Evolutionary conservation across 2,329 filamentous ascomycete species (phyloP).

Genomic region (Phialophora verrucosa): DNA sequence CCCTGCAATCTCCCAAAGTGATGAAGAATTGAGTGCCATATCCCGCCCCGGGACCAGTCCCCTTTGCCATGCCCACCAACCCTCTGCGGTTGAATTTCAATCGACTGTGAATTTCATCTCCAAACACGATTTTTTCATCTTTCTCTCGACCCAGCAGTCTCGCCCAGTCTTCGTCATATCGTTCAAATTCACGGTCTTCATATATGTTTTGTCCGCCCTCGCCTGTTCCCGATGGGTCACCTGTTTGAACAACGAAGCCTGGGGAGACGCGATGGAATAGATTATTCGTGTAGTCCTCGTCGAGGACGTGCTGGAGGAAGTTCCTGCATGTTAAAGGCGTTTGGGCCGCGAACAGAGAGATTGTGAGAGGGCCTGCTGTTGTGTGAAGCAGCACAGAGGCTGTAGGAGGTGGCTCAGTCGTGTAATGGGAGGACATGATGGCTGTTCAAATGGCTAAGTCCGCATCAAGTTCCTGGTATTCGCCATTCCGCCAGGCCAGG

Average conservation of each 20-base stretch:
- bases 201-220: constrained; percentile 87
- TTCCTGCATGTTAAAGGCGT: constrained; percentile 89
- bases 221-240: constrained; percentile 84
- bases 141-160: constrained; percentile 57
- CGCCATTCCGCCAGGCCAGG: not conserved
- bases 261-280: constrained; percentile 93
- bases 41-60: constrained; percentile 59
- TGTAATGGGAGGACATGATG: constrained; percentile 81
- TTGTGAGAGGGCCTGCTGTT: constrained; percentile 82
- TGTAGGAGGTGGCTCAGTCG: constrained; percentile 91
- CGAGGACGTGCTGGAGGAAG: constrained; percentile 91
- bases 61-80: constrained; percentile 92
- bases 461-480: not conserved
- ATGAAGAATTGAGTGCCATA: constrained; percentile 99
- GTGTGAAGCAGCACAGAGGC: constrained; percentile 91
- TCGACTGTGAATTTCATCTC: constrained; percentile 89
- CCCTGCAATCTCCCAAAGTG: constrained; percentile 77
- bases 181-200: constrained; percentile 66
- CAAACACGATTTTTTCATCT: constrained; percentile 69
- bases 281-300: constrained; percentile 93
- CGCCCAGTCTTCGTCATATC: constrained; percentile 57
- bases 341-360: constrained; percentile 95
- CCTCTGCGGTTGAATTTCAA: constrained; percentile 92
- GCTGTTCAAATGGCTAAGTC: constrained; percentile 46
- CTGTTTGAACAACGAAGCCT: constrained; percentile 91